Evolutionary conservation across 164 flowering plant genomes (phyloP).

Genomic region (Pachysandra terminalis): DNA sequence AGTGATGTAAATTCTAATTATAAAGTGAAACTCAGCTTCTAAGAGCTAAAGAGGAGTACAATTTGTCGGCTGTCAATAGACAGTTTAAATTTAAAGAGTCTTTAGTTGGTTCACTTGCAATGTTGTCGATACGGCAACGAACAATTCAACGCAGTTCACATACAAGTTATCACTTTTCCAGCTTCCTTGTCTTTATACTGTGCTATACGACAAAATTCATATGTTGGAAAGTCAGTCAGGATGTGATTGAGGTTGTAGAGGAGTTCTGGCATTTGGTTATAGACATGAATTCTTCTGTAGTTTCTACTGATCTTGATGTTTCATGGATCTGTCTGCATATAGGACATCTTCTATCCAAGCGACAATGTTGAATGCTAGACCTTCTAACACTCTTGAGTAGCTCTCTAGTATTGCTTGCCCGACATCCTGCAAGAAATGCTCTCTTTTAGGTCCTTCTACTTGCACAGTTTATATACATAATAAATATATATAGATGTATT

Average conservation of each 20-base stretch:
- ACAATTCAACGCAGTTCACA: too few relatives aligned
- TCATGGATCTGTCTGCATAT: constrained; percentile 47
- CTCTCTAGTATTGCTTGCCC: constrained; percentile 91
- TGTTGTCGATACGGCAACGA: constrained; percentile 5
- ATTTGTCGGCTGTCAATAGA: constrained; percentile 5
- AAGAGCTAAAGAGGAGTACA: background rate
- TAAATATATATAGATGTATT: background rate
- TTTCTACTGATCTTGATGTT: constrained; percentile 26
- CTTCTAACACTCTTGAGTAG: constrained; percentile 95
- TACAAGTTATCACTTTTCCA: too few relatives aligned
- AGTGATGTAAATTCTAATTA: constrained; percentile 6
- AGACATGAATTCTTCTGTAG: constrained; percentile 1
- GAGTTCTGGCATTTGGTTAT: background rate
- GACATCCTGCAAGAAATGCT: constrained; percentile 67
- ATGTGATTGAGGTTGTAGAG: background rate
- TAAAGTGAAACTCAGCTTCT: background rate
- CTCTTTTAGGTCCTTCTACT: constrained; percentile 1
- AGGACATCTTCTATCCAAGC: constrained; percentile 92
- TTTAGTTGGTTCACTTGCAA: background rate
- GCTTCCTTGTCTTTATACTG: too few relatives aligned
- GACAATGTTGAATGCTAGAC: constrained; percentile 87
- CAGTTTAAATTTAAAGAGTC: background rate
- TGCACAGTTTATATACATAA: background rate
- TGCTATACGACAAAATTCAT: too few relatives aligned
- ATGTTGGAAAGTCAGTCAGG: background rate